A percentile compares a stretch with the other conserved stretches of the same genome.
These are phyloP conservation scores for Thoreauomyces humboldtii DNA, from an alignment of 192 early-diverging fungal species.

Conservation along the genomic window DNA sequence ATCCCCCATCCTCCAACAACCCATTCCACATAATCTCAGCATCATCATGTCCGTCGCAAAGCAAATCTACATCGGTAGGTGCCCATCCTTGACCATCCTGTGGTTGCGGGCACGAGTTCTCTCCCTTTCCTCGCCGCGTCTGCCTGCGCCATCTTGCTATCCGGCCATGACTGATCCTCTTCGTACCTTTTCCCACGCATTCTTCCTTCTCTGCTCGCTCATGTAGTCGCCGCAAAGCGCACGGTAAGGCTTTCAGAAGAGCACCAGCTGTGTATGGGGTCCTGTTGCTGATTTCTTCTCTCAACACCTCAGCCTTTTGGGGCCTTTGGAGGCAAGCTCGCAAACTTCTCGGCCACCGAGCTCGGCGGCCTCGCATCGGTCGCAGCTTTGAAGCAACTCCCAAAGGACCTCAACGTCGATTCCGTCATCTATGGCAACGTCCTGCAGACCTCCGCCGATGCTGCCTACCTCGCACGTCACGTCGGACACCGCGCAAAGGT, in stretches of 20 bases:
- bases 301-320: constrained; percentile 67
- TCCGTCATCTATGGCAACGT: constrained; percentile 97
- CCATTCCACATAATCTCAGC: background rate
- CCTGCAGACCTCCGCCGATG: constrained; percentile 75
- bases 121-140: background rate
- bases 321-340: constrained; percentile 93
- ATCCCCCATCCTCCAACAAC: too few relatives aligned
- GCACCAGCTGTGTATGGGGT: background rate
- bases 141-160: background rate
- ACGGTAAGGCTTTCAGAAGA: constrained; percentile 3
- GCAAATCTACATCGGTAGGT: constrained; percentile 13
- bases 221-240: constrained; percentile 9
- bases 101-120: background rate
- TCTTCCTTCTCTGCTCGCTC: background rate
- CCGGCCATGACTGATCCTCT: background rate
- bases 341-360: constrained; percentile 68
- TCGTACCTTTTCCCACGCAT: background rate
- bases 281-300: background rate
- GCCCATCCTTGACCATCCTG: background rate
- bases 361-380: constrained; percentile 87
- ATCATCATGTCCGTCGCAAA: constrained; percentile 9
- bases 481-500: constrained; percentile 86
- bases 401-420: constrained; percentile 67
- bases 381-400: constrained; percentile 78
- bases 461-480: constrained; percentile 89